These are phyloP conservation scores for Tulasnella sp. DNA, from an alignment of 768 basidiomycete species.

Conservation along the genomic window DNA sequence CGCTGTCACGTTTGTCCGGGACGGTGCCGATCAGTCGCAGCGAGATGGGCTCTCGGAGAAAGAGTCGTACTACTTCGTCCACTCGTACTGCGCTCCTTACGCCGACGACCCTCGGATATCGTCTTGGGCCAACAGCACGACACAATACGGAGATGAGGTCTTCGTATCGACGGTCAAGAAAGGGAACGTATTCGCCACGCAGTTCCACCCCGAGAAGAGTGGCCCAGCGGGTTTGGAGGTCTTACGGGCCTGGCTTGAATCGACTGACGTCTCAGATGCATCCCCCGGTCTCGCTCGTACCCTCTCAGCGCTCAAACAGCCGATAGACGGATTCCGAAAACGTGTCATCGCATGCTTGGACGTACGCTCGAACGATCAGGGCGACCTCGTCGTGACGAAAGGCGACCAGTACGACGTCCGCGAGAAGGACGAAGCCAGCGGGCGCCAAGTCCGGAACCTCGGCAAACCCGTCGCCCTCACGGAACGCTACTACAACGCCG, in stretches of 20 bases:
- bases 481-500: conserved; percentile 68
- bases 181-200: conserved; percentile 80
- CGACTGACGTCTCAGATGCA: not conserved
- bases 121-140: conserved; percentile 72
- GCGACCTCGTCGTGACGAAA: conserved; percentile 97
- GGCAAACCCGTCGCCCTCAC: conserved; percentile 94
- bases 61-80: conserved; percentile 92
- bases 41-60: conserved; percentile 29
- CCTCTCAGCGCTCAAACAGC: not conserved
- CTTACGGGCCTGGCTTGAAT: conserved; percentile 62
- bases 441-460: conserved; percentile 77
- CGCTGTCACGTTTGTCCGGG: conserved; percentile 43
- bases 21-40: conserved; percentile 24
- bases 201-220: conserved; percentile 98
- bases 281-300: not conserved
- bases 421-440: conserved; percentile 44
- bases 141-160: conserved; percentile 87
- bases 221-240: conserved; percentile 76
- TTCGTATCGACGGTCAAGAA: conserved; percentile 79
- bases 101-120: conserved; percentile 37
- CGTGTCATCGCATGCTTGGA: conserved; percentile 97
- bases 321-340: conserved; percentile 63
- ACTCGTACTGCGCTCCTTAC: conserved; percentile 83
- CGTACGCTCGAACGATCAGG: conserved; percentile 88
- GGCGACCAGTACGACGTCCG: conserved; percentile 99